These are phyloP conservation scores for Pseudozyma flocculosa DNA, from an alignment of 1,284 basidiomycete species.

Conservation along the genomic window DNA sequence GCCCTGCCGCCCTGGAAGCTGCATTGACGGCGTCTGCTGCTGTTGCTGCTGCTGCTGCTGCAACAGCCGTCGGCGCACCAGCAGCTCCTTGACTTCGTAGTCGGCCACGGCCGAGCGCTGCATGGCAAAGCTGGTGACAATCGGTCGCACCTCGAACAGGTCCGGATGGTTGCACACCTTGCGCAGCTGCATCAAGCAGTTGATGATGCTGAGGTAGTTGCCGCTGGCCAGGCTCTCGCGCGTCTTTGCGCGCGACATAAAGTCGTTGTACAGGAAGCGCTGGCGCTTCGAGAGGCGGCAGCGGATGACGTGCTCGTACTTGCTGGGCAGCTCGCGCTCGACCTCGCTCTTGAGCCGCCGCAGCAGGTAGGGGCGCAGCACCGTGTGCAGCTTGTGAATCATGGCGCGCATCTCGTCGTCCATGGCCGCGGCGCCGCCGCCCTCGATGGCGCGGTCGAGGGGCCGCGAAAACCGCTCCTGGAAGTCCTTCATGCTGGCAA, in stretches of 20 bases:
- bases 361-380: slow-evolving; percentile 89
- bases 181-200: slow-evolving; percentile 90
- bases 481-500: slow-evolving; percentile 91
- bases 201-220: slow-evolving; percentile 78
- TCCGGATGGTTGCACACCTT: slow-evolving; percentile 85
- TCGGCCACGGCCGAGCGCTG: slow-evolving; percentile 74
- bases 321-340: slow-evolving; percentile 91
- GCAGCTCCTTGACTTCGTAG: slow-evolving; percentile 83
- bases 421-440: slow-evolving; percentile 70
- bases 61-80: slow-evolving; percentile 73
- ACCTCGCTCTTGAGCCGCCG: slow-evolving; percentile 93
- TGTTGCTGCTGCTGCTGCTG: slow-evolving; percentile 59
- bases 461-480: slow-evolving; percentile 88
- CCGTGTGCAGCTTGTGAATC: slow-evolving; percentile 84
- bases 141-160: slow-evolving; percentile 89
- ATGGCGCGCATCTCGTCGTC: slow-evolving; percentile 85
- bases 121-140: slow-evolving; percentile 90
- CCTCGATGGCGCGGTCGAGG: slow-evolving; percentile 89
- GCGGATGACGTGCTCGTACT: slow-evolving; percentile 89
- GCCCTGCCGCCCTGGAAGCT: too few relatives aligned
- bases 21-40: too few relatives aligned
- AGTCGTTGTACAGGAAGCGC: slow-evolving; percentile 95
- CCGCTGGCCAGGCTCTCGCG: slow-evolving; percentile 82
- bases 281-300: slow-evolving; percentile 92
- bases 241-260: slow-evolving; percentile 89